phyloP scores from a whole-genome alignment of 2,329 filamentous ascomycete species.

The Cercospora zeae-maydis region DNA sequence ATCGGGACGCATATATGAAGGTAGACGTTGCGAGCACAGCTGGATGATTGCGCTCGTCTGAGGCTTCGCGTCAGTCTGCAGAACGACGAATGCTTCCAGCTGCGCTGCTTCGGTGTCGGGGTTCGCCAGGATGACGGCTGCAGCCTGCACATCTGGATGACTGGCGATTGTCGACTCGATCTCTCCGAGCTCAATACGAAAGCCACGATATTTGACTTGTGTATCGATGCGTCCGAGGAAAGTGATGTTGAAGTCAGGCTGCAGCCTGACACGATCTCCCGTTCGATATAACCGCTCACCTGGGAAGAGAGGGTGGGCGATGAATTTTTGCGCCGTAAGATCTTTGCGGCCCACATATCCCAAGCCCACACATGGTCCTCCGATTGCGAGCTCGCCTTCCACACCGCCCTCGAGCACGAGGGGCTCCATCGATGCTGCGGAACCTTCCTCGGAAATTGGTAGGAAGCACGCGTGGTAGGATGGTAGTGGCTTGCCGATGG shows the following conservation, averaged over 20 bases:
- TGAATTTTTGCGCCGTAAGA: conserved; percentile 27
- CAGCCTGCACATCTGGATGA: conserved; percentile 64
- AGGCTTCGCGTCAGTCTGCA: conserved; percentile 15
- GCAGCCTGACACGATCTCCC: conserved; percentile 24
- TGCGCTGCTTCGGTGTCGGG: conserved; percentile 22
- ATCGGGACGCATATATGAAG: conserved; percentile 29
- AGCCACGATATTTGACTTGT: conserved; percentile 91
- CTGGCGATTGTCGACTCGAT: conserved; percentile 77
- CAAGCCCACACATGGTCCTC: conserved; percentile 25
- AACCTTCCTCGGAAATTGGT: conserved; percentile 19
- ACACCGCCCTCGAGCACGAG: conserved; percentile 19
- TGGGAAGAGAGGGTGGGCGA: conserved; percentile 23
- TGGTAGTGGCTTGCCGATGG: conserved; percentile 25
- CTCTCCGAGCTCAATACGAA: conserved; percentile 87
- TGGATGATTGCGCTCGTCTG: conserved; percentile 21
- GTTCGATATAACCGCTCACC: conserved; percentile 24
- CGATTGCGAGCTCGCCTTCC: conserved; percentile 25
- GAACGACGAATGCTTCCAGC: conserved; percentile 28
- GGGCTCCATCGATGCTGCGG: conserved; percentile 3
- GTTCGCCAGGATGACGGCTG: conserved; percentile 28
- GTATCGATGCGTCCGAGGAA: conserved; percentile 75
- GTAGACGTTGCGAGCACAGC: conserved; percentile 21
- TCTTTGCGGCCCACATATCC: conserved; percentile 25
- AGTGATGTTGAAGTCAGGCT: conserved; percentile 22
- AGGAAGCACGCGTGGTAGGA: conserved; percentile 24